Percentiles rank a stretch among this genome's conserved stretches.
These are phyloP conservation scores for Beauveria sp. DNA, from an alignment of 2,329 filamentous ascomycete species.

Conservation along the genomic window DNA sequence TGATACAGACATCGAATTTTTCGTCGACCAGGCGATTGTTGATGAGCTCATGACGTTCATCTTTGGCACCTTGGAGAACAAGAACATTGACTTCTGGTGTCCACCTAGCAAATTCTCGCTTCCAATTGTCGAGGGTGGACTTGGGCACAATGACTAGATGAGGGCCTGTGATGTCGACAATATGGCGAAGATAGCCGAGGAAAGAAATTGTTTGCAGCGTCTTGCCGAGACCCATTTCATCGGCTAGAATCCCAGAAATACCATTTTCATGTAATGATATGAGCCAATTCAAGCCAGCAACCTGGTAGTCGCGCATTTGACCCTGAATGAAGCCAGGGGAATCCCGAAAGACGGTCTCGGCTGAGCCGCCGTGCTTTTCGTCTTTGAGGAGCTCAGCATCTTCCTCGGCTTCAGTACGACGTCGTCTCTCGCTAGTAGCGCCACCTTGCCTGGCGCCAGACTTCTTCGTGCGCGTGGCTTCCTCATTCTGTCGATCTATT, in stretches of 20 bases:
- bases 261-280: slow-evolving; percentile 97
- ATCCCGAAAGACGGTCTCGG: slow-evolving; percentile 86
- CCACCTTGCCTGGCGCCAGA: slow-evolving; percentile 74
- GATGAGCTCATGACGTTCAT: slow-evolving; percentile 82
- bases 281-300: slow-evolving; percentile 93
- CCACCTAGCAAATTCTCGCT: slow-evolving; percentile 88
- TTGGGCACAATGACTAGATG: slow-evolving; percentile 92
- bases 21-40: slow-evolving; percentile 86
- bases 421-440: slow-evolving; percentile 66
- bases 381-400: slow-evolving; percentile 83
- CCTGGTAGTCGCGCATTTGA: slow-evolving; percentile 91
- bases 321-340: slow-evolving; percentile 86
- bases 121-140: slow-evolving; percentile 97
- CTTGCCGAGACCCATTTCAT: slow-evolving; percentile 98
- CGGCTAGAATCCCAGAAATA: slow-evolving; percentile 94
- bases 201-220: slow-evolving; percentile 97
- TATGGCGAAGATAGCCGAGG: slow-evolving; percentile 85
- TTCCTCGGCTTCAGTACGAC: slow-evolving; percentile 94
- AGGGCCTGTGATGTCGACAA: slow-evolving; percentile 81
- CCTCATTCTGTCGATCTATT: slow-evolving; percentile 87
- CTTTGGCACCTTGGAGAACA: slow-evolving; percentile 89
- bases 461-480: slow-evolving; percentile 63
- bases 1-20: slow-evolving; percentile 96
- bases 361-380: slow-evolving; percentile 78
- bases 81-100: slow-evolving; percentile 92